Evolutionary conservation across 169 alveolate species (phyloP).

Genomic region (Cryptosporidium sp.): DNA sequence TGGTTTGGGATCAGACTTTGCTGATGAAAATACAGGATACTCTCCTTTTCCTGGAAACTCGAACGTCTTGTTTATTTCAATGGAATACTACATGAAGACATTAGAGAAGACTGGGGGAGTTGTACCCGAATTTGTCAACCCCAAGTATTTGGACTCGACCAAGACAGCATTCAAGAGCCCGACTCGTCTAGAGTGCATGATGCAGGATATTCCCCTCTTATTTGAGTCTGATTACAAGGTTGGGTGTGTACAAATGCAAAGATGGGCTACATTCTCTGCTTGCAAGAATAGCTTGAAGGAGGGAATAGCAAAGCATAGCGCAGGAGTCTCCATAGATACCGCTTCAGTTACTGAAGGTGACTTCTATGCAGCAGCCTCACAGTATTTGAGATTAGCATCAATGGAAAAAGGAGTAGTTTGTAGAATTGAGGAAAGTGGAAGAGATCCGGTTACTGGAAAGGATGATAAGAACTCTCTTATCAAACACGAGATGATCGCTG

Average conservation of each 20-base stretch:
- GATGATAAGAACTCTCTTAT: slow-evolving; percentile 5
- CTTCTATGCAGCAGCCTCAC: slow-evolving; percentile 81
- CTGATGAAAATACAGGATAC: slow-evolving; percentile 84
- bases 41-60: slow-evolving; percentile 92
- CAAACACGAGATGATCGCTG: slow-evolving; percentile 75
- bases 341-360: slow-evolving; percentile 87
- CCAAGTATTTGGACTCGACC: slow-evolving; percentile 91
- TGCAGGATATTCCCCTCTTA: slow-evolving; percentile 88
- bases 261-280: slow-evolving; percentile 88
- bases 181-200: slow-evolving; percentile 94
- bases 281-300: slow-evolving; percentile 86
- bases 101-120: slow-evolving; percentile 89
- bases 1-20: slow-evolving; percentile 80
- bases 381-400: slow-evolving; percentile 77
- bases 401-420: slow-evolving; percentile 66
- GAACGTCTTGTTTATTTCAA: slow-evolving; percentile 86
- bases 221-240: slow-evolving; percentile 81
- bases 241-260: slow-evolving; percentile 85
- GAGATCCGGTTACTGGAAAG: slow-evolving; percentile 55
- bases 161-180: slow-evolving; percentile 92
- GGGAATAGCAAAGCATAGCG: slow-evolving; percentile 80
- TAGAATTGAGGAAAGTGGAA: slow-evolving; percentile 68
- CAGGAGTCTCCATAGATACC: slow-evolving; percentile 82
- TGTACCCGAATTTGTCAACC: slow-evolving; percentile 94
- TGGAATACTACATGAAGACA: slow-evolving; percentile 83